Percentiles rank a stretch among this genome's conserved stretches.
Evolutionary conservation across 148 eudicot species (phyloP).

Genomic region (Diospyros kaki): DNA sequence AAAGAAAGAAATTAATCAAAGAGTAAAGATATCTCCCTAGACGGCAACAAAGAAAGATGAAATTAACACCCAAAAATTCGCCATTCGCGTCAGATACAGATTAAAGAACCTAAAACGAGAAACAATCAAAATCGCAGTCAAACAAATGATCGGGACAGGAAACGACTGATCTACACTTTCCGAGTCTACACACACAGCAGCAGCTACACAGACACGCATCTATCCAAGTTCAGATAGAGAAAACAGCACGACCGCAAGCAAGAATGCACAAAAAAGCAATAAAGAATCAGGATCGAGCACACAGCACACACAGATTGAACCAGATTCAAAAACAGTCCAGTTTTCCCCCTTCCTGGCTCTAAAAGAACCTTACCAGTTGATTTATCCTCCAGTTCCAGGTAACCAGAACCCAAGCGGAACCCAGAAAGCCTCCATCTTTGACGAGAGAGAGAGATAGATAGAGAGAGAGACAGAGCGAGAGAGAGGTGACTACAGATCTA

Average conservation of each 20-base stretch:
- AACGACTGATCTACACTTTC: background rate
- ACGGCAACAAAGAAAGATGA: background rate
- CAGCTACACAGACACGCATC: background rate
- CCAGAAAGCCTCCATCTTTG: background rate
- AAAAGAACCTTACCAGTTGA: slow-evolving; percentile 10
- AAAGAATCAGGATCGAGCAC: background rate
- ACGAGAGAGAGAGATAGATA: background rate
- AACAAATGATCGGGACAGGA: background rate
- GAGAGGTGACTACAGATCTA: background rate
- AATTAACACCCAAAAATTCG: background rate
- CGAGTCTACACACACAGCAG: background rate
- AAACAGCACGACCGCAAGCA: background rate
- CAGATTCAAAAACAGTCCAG: background rate
- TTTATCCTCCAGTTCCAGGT: background rate
- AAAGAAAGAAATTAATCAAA: background rate
- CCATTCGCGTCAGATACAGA: too few relatives aligned
- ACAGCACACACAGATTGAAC: background rate
- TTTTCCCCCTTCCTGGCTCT: background rate
- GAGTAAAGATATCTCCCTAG: background rate
- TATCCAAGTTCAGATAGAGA: too few relatives aligned
- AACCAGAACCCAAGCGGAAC: background rate
- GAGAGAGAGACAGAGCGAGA: slow-evolving; percentile 8
- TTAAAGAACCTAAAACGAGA: background rate
- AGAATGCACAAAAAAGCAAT: background rate
- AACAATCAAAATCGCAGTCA: background rate